These are phyloP conservation scores for Russula virescens DNA, from an alignment of 768 basidiomycete species.

Conservation along the genomic window DNA sequence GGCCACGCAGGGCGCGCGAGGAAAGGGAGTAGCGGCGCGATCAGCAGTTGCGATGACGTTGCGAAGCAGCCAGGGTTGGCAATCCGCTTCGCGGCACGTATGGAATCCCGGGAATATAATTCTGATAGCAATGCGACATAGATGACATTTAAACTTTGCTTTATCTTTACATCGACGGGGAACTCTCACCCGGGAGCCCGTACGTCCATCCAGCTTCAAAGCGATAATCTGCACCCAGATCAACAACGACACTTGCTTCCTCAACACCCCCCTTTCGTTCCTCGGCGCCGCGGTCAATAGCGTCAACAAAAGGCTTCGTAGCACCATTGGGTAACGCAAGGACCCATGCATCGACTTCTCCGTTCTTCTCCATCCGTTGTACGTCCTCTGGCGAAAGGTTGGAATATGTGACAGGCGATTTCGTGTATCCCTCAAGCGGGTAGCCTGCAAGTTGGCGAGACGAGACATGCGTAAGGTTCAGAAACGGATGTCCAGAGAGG, in stretches of 20 bases:
- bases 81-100: slow-evolving; percentile 74
- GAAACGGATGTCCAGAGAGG: slow-evolving; percentile 82
- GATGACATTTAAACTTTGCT: slow-evolving; percentile 31
- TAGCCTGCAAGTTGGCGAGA: slow-evolving; percentile 89
- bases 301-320: slow-evolving; percentile 95
- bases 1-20: slow-evolving; percentile 57
- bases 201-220: slow-evolving; percentile 97
- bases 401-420: slow-evolving; percentile 64
- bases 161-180: slow-evolving; percentile 37
- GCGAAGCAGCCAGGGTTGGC: slow-evolving; percentile 98
- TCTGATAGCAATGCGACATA: slow-evolving; percentile 48
- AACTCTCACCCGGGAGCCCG: slow-evolving; percentile 92
- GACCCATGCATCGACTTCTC: slow-evolving; percentile 95
- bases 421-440: slow-evolving; percentile 75
- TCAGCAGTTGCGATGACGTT: slow-evolving; percentile 84
- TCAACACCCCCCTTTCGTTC: slow-evolving; percentile 38
- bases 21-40: slow-evolving; percentile 81
- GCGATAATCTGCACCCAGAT: slow-evolving; percentile 90
- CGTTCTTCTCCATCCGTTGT: slow-evolving; percentile 80
- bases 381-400: slow-evolving; percentile 78
- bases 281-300: slow-evolving; percentile 70
- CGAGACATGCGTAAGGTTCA: slow-evolving; percentile 91
- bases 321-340: slow-evolving; percentile 99
- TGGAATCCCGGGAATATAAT: slow-evolving; percentile 68
- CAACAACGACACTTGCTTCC: slow-evolving; percentile 75